A percentile compares a stretch with the other conserved stretches of the same genome.
Evolutionary conservation across 164 flowering plant genomes (phyloP).

Genomic region (Liquidambar formosana): DNA sequence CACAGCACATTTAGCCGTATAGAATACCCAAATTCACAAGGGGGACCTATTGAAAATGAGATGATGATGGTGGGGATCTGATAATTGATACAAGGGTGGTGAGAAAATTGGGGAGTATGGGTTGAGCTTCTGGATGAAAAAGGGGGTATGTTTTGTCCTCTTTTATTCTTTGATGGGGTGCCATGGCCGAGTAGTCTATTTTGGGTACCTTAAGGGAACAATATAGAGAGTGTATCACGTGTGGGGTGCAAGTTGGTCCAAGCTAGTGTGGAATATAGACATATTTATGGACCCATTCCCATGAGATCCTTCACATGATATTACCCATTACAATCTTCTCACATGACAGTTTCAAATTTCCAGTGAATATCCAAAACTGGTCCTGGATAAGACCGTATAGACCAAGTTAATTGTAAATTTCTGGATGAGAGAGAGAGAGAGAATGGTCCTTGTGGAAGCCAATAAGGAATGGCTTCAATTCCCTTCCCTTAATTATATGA

Average conservation of each 20-base stretch:
- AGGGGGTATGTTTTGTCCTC: background rate
- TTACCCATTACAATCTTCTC: constrained; percentile 8
- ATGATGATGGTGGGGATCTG: background rate
- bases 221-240: constrained; percentile 26
- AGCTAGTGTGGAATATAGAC: background rate
- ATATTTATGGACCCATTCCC: constrained; percentile 12
- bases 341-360: constrained; percentile 10
- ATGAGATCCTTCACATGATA: constrained; percentile 19
- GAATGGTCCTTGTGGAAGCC: background rate
- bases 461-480: background rate
- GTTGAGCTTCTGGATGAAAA: background rate
- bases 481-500: background rate
- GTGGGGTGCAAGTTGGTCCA: constrained; percentile 8
- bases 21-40: background rate
- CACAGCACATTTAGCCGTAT: too few relatives aligned
- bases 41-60: background rate
- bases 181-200: constrained; percentile 44
- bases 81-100: background rate
- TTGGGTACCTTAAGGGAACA: constrained; percentile 18
- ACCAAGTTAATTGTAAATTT: background rate
- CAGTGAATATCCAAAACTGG: constrained; percentile 19
- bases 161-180: constrained; percentile 11
- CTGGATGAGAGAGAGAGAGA: constrained; percentile 1
- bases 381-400: constrained; percentile 25
- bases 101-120: background rate